phyloP scores from a whole-genome alignment of 1,284 basidiomycete genomes.

The Stygiomarasmius scandens region DNA sequence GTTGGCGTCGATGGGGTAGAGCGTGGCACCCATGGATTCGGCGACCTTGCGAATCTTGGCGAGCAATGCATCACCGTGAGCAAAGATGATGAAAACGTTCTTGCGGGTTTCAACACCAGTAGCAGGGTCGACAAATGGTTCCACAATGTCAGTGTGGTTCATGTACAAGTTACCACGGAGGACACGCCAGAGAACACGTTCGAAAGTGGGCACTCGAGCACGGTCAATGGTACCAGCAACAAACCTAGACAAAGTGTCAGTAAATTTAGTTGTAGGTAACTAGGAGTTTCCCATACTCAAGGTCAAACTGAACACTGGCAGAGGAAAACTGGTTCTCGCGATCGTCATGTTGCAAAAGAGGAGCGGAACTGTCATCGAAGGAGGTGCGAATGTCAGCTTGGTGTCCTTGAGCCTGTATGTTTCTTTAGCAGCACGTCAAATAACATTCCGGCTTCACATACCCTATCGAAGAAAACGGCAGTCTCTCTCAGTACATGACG shows the following conservation, averaged over 20 bases:
- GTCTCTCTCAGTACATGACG: constrained; percentile 94
- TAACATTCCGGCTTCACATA: constrained; percentile 32
- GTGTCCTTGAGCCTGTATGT: constrained; percentile 73
- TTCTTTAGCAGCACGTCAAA: constrained; percentile 6
- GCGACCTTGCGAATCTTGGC: constrained; percentile 98
- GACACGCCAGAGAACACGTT: constrained; percentile 98
- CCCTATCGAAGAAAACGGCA: constrained; percentile 94
- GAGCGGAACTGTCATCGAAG: constrained; percentile 92
- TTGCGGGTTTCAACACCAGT: constrained; percentile 87
- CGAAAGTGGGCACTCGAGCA: constrained; percentile 89
- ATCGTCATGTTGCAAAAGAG: constrained; percentile 90
- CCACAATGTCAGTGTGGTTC: constrained; percentile 97
- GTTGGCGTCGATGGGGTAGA: constrained; percentile 96
- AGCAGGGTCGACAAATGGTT: constrained; percentile 88
- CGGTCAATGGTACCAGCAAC: constrained; percentile 97
- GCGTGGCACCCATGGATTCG: constrained; percentile 96
- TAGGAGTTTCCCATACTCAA: constrained; percentile 64
- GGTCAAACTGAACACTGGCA: constrained; percentile 72
- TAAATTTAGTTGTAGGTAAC: neutral
- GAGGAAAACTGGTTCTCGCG: constrained; percentile 68
- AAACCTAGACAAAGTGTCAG: constrained; percentile 57
- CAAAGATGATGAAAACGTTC: constrained; percentile 99
- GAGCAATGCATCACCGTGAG: constrained; percentile 91
- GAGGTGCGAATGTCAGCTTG: constrained; percentile 83
- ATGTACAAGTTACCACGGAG: constrained; percentile 98